phyloP scores from a whole-genome alignment of 331 rosid genomes.

The Prunus yedoensis region DNA sequence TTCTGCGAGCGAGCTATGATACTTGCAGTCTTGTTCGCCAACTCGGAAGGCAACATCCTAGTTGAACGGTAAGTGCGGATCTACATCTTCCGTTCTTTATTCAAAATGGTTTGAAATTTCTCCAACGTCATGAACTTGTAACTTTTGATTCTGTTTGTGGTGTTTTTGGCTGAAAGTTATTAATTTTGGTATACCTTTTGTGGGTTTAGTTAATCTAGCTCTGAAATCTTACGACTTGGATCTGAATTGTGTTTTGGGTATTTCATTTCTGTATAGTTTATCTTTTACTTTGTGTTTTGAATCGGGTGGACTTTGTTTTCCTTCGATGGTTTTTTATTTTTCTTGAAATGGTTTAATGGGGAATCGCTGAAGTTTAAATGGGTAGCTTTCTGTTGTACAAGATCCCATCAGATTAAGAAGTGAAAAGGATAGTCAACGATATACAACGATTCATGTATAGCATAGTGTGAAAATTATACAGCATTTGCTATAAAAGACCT shows the following conservation, averaged over 20 bases:
- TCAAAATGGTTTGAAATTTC: neutral
- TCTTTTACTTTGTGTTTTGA: neutral
- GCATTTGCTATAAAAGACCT: neutral
- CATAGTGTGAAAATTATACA: neutral
- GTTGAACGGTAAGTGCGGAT: constrained; percentile 66
- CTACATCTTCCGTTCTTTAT: constrained; percentile 8
- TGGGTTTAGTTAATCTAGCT: constrained; percentile 11
- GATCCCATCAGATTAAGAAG: neutral
- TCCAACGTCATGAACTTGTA: neutral
- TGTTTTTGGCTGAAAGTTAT: neutral
- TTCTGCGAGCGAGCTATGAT: constrained; percentile 36
- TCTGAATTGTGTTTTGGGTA: constrained; percentile 24
- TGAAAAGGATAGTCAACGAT: neutral
- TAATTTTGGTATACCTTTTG: neutral
- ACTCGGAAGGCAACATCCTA: constrained; percentile 74
- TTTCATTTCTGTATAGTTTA: neutral
- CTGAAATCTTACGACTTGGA: neutral
- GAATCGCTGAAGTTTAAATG: neutral
- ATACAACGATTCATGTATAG: neutral
- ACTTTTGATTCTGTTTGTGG: neutral
- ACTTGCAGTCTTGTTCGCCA: constrained; percentile 73
- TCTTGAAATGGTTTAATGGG: neutral
- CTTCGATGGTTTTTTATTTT: neutral
- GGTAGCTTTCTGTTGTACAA: neutral
- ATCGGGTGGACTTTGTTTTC: neutral